Conservation (phyloP, 192 early-diverging fungal genomes). For the Phlyctochytrium arcticum region DNA sequence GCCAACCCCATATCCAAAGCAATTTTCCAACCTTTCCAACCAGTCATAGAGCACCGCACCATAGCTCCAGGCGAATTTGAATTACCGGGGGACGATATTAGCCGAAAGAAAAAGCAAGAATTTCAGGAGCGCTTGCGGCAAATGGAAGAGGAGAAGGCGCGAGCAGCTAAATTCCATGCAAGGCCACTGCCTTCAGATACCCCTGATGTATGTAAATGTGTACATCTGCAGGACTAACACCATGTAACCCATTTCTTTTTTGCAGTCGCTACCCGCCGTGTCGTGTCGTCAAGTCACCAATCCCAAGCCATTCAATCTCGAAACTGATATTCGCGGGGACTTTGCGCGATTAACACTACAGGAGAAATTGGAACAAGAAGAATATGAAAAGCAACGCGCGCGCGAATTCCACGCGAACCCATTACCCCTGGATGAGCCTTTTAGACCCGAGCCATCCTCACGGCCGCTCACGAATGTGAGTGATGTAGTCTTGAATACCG, state of each 20-base stretch:
- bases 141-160: constrained; percentile 32
- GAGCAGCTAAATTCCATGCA: constrained; percentile 41
- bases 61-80: constrained; percentile 36
- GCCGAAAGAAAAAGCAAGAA: constrained; percentile 46
- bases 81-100: constrained; percentile 61
- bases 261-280: constrained; percentile 39
- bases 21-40: constrained; percentile 10
- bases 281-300: constrained; percentile 33
- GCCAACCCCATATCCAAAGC: constrained; percentile 41
- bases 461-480: constrained; percentile 52
- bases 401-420: constrained; percentile 57
- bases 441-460: constrained; percentile 53
- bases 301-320: constrained; percentile 60
- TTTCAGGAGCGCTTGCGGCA: constrained; percentile 46
- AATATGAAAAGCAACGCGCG: constrained; percentile 13
- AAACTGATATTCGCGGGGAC: constrained; percentile 49
- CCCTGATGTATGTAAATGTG: constrained; percentile 29
- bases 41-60: constrained; percentile 34
- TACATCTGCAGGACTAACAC: too few species aligned
- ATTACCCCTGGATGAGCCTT: constrained; percentile 49
- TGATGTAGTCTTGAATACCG: constrained; percentile 45
- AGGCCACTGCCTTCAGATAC: constrained; percentile 47
- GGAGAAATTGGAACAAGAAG: constrained; percentile 35
- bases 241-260: too few species aligned
- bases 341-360: constrained; percentile 37